Conservation (phyloP, 2,329 filamentous ascomycete genomes). For the Metarhizium robertsii region DNA sequence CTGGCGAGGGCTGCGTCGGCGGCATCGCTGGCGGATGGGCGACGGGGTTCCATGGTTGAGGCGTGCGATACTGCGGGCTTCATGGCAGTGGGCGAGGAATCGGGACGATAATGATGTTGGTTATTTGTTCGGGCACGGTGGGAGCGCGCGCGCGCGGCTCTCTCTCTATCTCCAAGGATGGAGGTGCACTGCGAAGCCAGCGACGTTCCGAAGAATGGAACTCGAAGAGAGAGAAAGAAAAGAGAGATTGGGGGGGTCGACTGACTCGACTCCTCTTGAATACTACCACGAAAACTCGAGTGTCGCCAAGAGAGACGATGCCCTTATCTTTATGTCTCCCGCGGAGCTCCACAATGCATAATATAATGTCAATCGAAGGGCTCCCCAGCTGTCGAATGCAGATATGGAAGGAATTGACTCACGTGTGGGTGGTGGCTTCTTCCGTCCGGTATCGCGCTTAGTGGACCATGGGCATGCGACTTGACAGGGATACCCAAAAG, state of each 20-base stretch:
- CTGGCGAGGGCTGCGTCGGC: slow-evolving; percentile 36
- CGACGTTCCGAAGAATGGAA: background rate
- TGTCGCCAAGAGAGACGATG: background rate
- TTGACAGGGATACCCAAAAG: background rate
- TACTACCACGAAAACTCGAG: background rate
- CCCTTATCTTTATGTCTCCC: background rate
- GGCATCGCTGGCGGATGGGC: slow-evolving; percentile 10
- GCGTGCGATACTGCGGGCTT: background rate
- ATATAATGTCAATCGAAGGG: background rate
- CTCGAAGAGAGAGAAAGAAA: background rate
- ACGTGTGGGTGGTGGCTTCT: background rate
- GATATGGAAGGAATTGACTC: background rate
- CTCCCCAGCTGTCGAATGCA: too few species aligned
- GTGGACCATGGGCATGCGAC: background rate
- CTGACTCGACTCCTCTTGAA: background rate
- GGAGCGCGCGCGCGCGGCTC: background rate
- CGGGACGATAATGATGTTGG: background rate
- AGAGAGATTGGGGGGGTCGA: background rate
- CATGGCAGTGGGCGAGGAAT: background rate
- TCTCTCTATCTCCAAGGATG: background rate
- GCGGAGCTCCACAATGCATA: background rate
- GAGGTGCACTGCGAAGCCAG: background rate
- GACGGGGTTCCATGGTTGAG: slow-evolving; percentile 7
- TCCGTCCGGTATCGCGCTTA: background rate
- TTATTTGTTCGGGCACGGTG: background rate